Conservation (phyloP, 768 basidiomycete species). For the Obba rivulosa region DNA sequence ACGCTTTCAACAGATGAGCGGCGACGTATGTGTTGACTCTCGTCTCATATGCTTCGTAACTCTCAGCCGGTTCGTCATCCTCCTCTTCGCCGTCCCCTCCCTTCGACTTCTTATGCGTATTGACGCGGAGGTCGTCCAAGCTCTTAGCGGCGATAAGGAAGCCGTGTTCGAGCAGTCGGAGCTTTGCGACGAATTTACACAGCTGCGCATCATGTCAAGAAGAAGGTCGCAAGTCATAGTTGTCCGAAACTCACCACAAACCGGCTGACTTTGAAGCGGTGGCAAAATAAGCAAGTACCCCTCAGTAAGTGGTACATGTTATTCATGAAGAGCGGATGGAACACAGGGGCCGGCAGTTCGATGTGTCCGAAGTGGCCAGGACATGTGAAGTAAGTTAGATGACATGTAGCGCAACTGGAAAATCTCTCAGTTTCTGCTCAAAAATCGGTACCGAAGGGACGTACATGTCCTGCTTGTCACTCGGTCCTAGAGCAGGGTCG, state of each 20-base stretch:
- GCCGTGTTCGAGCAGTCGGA: slow-evolving; percentile 85
- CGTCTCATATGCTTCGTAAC: slow-evolving; percentile 52
- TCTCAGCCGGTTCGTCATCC: slow-evolving; percentile 48
- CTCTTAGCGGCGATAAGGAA: slow-evolving; percentile 76
- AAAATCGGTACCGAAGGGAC: slow-evolving; percentile 27
- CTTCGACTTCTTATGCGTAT: slow-evolving; percentile 23
- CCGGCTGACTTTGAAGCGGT: slow-evolving; percentile 78
- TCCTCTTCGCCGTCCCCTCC: slow-evolving; percentile 38
- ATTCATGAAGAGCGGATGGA: slow-evolving; percentile 92
- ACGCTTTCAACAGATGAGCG: slow-evolving; percentile 37
- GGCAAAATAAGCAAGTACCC: slow-evolving; percentile 90
- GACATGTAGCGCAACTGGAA: slow-evolving; percentile 86
- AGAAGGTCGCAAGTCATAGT: background rate
- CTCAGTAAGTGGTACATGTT: slow-evolving; percentile 86
- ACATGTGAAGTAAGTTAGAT: slow-evolving; percentile 87
- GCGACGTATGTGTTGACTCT: slow-evolving; percentile 64
- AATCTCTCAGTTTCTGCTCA: background rate
- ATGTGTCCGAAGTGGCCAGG: slow-evolving; percentile 99
- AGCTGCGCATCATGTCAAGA: slow-evolving; percentile 40
- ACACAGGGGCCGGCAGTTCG: slow-evolving; percentile 91
- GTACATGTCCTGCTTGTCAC: slow-evolving; percentile 84
- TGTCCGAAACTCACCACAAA: slow-evolving; percentile 47
- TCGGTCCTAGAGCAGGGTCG: slow-evolving; percentile 92
- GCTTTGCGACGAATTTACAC: slow-evolving; percentile 78
- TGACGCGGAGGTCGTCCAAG: slow-evolving; percentile 63